Percentiles rank a stretch among this genome's conserved stretches.
Evolutionary conservation across 2,329 filamentous ascomycete genomes (phyloP).

Genomic region (Plenodomus tracheiphilus): DNA sequence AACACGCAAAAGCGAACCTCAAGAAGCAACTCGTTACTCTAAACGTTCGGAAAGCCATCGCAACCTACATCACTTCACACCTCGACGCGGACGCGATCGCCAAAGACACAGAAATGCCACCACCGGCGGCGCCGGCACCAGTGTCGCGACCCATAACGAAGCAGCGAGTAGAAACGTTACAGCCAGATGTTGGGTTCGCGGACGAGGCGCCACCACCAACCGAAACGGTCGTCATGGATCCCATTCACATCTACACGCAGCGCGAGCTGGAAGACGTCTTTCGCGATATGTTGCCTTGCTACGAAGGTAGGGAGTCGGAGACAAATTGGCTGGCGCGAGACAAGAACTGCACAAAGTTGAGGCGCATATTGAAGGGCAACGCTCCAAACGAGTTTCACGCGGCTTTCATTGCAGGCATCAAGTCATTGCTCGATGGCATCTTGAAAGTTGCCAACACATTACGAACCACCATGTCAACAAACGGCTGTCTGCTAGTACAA

Average conservation of each 20-base stretch:
- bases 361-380: conserved; percentile 81
- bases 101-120: conserved; percentile 27
- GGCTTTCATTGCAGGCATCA: conserved; percentile 70
- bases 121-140: conserved; percentile 24
- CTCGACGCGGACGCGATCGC: conserved; percentile 67
- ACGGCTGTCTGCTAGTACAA: conserved; percentile 81
- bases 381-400: conserved; percentile 75
- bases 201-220: conserved; percentile 64
- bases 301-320: conserved; percentile 88
- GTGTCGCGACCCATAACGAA: conserved; percentile 32
- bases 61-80: conserved; percentile 76
- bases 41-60: conserved; percentile 85
- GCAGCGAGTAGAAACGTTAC: conserved; percentile 40
- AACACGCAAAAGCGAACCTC: conserved; percentile 82
- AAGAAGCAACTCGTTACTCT: conserved; percentile 83
- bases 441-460: conserved; percentile 83
- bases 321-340: conserved; percentile 90
- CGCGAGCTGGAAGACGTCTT: conserved; percentile 88
- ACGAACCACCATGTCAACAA: conserved; percentile 86
- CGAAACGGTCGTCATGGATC: conserved; percentile 72
- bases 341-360: conserved; percentile 74
- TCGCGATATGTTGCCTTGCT: conserved; percentile 76
- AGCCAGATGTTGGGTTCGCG: conserved; percentile 49
- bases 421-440: conserved; percentile 80
- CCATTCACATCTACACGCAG: conserved; percentile 79